A percentile compares a stretch with the other conserved stretches of the same genome.
phyloP scores from a whole-genome alignment of 2,329 filamentous ascomycete species.

The Fusarium pseudocircinatum region DNA sequence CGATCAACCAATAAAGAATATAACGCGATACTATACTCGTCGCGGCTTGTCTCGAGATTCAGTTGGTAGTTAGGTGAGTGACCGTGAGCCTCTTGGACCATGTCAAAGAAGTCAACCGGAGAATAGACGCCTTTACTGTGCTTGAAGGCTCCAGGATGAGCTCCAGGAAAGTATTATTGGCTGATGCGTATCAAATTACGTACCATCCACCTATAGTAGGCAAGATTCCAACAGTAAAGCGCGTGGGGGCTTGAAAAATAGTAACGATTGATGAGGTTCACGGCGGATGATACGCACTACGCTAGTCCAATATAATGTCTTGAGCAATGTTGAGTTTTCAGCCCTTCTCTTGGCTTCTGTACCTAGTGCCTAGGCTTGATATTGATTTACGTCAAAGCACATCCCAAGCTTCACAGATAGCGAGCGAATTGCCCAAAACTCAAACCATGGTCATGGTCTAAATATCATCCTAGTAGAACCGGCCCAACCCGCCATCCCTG shows the following conservation, averaged over 20 bases:
- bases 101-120: background rate
- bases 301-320: background rate
- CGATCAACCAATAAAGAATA: background rate
- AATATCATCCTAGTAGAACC: background rate
- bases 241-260: background rate
- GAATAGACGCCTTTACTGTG: background rate
- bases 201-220: background rate
- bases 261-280: background rate
- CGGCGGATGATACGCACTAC: background rate
- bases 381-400: background rate
- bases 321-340: background rate
- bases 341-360: background rate
- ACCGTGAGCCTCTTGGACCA: background rate
- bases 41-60: background rate
- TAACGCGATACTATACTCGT: background rate
- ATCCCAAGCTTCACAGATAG: background rate
- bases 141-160: background rate
- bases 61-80: background rate
- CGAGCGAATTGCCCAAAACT: background rate
- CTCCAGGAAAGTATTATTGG: background rate
- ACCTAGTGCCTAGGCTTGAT: background rate
- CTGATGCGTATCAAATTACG: background rate
- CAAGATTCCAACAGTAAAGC: background rate
- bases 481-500: constrained; percentile 17
- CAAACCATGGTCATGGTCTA: background rate